Base-by-base conservation (phyloP, 2,329 filamentous ascomycete genomes). In the Alternaria sp. region DNA sequence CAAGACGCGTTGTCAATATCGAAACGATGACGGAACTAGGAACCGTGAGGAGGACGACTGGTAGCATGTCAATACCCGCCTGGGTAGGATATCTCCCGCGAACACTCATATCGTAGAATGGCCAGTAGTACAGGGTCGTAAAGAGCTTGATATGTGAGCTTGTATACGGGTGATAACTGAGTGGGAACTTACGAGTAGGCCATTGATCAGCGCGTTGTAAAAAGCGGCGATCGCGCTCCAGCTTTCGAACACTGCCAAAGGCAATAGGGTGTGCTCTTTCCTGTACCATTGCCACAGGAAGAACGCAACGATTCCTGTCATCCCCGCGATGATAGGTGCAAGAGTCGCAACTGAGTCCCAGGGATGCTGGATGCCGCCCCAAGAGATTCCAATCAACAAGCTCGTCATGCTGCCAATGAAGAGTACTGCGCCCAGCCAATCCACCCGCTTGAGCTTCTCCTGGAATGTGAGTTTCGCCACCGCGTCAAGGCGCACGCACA, bases 371-470 rank as follows among this genome's bases (percentile, higher is more conserved):
- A 77, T 72, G 3, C 83, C 83, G 3, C 79, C 82, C 77, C 81
- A 84, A 6, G 80, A 81, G 6, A 84, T 63, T 0, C 80, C 82
- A 20, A 84, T 70, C 2, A 85, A 76, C 25, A 84, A 76, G 55
- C 66, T 74, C 0, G 78, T 80, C 18, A 78, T 69, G 2, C 78
- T 76, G 5, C 79, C 66, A 11, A 82, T 67, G 43, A 81, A 82
- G 44, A 85, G 68, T 3, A 77, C 26, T 10, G 72, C 78, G 3
- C 84, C 83, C 1, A 81, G 59, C 82, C 82, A 85, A 64, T 85
- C 83, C 37, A 81, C 74, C 20, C 56, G 59, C 47, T 61, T 70
- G 1, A 78, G 60, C 61, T 77, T 78, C 30, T 75, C 59, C 6
- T 59, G 30, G 15, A 73, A 44, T 0, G 71, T 72, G 15, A 74